Evolutionary conservation across 2,329 filamentous ascomycete species (phyloP).

Genomic region (Cercospora citrullina): DNA sequence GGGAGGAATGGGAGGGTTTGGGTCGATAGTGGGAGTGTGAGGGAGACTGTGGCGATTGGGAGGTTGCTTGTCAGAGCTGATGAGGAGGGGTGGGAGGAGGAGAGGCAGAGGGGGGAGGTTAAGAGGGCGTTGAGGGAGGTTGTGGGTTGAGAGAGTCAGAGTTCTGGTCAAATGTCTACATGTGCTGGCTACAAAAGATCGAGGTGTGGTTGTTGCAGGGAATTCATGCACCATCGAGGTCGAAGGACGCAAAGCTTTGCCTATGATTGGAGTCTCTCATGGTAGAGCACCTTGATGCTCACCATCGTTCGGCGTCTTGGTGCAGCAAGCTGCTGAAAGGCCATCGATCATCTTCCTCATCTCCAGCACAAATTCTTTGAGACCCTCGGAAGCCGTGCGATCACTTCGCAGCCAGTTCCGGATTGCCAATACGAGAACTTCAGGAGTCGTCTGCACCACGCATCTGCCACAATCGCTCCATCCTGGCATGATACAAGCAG

Average conservation of each 20-base stretch:
- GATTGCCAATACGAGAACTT: background rate
- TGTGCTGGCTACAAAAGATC: background rate
- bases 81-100: slow-evolving; percentile 60
- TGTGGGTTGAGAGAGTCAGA: slow-evolving; percentile 19
- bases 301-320: background rate
- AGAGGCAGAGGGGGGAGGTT: slow-evolving; percentile 70
- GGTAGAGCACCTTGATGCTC: background rate
- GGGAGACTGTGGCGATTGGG: slow-evolving; percentile 74
- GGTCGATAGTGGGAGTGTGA: slow-evolving; percentile 77
- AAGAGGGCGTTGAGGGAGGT: slow-evolving; percentile 64
- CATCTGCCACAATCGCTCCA: slow-evolving; percentile 14
- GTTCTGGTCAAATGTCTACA: background rate
- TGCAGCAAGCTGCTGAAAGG: background rate
- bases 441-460: background rate
- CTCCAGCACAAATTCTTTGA: background rate
- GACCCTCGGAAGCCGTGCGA: background rate
- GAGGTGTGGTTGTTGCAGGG: background rate
- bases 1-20: slow-evolving; percentile 91
- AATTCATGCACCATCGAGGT: background rate
- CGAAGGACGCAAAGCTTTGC: background rate
- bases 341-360: slow-evolving; percentile 1
- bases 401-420: background rate
- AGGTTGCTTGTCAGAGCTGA: slow-evolving; percentile 78
- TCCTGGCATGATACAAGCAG: slow-evolving; percentile 19
- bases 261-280: background rate